Evolutionary conservation across 1,139 yeast genomes (phyloP).

Genomic region (Geotrichum aggregatum): DNA sequence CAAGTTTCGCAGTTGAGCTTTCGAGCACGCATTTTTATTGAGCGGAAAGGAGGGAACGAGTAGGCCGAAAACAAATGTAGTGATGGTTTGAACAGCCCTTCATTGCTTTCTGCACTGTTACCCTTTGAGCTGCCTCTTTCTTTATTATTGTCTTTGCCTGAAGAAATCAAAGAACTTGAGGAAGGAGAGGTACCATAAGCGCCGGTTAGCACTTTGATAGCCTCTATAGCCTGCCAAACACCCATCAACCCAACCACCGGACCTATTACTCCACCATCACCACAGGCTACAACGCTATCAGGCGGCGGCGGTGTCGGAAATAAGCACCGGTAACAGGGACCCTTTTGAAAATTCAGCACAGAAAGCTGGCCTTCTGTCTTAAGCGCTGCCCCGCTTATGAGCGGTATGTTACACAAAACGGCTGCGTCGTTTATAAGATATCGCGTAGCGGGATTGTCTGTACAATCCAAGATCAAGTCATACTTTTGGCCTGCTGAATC

Average conservation of each 20-base stretch:
- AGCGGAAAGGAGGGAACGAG: slow-evolving; percentile 64
- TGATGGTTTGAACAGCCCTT: slow-evolving; percentile 54
- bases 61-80: slow-evolving; percentile 69
- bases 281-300: slow-evolving; percentile 74
- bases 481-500: too few species aligned
- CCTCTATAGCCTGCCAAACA: slow-evolving; percentile 79
- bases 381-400: slow-evolving; percentile 89
- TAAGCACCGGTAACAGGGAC: slow-evolving; percentile 94
- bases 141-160: not conserved
- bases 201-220: slow-evolving; percentile 67
- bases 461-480: slow-evolving; percentile 84
- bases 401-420: slow-evolving; percentile 61
- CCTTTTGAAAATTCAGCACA: slow-evolving; percentile 61
- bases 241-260: slow-evolving; percentile 95
- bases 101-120: not conserved
- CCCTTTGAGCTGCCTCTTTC: slow-evolving; percentile 30
- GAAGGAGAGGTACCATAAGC: slow-evolving; percentile 40
- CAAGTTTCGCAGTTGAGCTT: slow-evolving; percentile 62
- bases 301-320: slow-evolving; percentile 91
- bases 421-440: slow-evolving; percentile 85
- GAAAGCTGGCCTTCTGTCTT: slow-evolving; percentile 88
- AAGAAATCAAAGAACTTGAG: too few species aligned
- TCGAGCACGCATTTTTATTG: slow-evolving; percentile 74
- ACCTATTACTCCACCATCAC: slow-evolving; percentile 93
- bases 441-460: slow-evolving; percentile 86